These are phyloP conservation scores for Boletus rubescentipes DNA, from an alignment of 768 basidiomycete genomes.

Conservation along the genomic window DNA sequence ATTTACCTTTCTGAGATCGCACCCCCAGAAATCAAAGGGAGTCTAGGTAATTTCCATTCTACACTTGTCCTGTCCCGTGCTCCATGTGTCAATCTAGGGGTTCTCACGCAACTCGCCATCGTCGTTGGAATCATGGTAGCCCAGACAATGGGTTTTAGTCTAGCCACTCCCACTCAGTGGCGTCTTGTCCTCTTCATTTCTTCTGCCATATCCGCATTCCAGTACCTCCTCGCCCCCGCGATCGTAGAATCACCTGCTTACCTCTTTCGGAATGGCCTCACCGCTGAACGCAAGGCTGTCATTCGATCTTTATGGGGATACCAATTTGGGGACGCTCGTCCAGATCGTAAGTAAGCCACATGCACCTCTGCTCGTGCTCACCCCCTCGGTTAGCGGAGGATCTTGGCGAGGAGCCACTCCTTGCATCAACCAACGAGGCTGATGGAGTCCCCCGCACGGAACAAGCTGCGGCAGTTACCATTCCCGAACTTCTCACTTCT, in stretches of 20 bases:
- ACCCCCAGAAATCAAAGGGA: constrained; percentile 72
- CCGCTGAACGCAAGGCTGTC: constrained; percentile 48
- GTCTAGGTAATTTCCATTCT: constrained; percentile 51
- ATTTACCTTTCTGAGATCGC: constrained; percentile 86
- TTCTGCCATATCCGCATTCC: constrained; percentile 49
- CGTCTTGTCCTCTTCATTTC: constrained; percentile 69
- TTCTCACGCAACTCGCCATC: constrained; percentile 79
- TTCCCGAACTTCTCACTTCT: constrained; percentile 51
- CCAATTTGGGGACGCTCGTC: constrained; percentile 27
- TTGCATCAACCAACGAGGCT: constrained; percentile 15
- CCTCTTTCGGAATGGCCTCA: constrained; percentile 49
- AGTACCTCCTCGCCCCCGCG: constrained; percentile 52
- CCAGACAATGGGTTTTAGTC: constrained; percentile 68
- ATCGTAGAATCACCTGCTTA: constrained; percentile 75
- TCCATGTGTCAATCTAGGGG: constrained; percentile 43
- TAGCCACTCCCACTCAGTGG: constrained; percentile 71
- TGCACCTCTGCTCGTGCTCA: constrained; percentile 4
- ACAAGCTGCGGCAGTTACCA: constrained; percentile 40
- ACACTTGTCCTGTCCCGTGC: neutral
- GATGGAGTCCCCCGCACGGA: constrained; percentile 13
- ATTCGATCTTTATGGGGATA: constrained; percentile 55
- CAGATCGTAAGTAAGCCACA: constrained; percentile 21
- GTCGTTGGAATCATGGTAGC: constrained; percentile 87
- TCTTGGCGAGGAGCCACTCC: constrained; percentile 29
- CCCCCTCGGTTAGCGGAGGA: constrained; percentile 20